phyloP scores from a whole-genome alignment of 345 rosid genomes.

The Anastatica hierochuntica region DNA sequence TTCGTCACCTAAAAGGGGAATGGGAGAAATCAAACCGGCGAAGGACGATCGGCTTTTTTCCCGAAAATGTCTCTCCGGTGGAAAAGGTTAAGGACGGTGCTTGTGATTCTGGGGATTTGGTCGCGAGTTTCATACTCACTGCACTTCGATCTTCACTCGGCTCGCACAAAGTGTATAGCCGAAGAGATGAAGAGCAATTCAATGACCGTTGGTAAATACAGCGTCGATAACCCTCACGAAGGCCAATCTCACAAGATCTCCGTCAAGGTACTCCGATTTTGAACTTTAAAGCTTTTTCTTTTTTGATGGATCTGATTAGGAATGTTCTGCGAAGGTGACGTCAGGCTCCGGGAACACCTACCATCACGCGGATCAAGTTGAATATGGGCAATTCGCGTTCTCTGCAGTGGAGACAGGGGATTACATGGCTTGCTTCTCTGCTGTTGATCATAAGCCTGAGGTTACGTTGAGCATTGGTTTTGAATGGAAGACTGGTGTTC shows the following conservation, averaged over 20 bases:
- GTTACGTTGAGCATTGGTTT: slow-evolving; percentile 51
- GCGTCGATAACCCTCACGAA: slow-evolving; percentile 60
- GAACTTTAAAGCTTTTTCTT: too few species aligned
- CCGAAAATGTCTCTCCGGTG: slow-evolving; percentile 20
- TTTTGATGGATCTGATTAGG: neutral
- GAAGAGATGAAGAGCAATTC: slow-evolving; percentile 82
- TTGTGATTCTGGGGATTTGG: slow-evolving; percentile 25
- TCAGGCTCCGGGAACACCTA: slow-evolving; percentile 56
- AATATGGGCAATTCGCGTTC: slow-evolving; percentile 79
- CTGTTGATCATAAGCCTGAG: slow-evolving; percentile 47
- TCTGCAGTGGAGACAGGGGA: slow-evolving; percentile 79
- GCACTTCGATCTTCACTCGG: slow-evolving; percentile 72
- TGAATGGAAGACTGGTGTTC: slow-evolving; percentile 85
- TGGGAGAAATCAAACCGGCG: too few species aligned
- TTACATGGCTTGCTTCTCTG: slow-evolving; percentile 75
- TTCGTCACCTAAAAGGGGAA: too few species aligned
- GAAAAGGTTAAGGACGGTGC: slow-evolving; percentile 5
- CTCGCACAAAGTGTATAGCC: slow-evolving; percentile 79
- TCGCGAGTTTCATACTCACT: slow-evolving; percentile 34
- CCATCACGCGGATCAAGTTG: slow-evolving; percentile 60
- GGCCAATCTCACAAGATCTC: slow-evolving; percentile 62
- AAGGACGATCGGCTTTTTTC: neutral
- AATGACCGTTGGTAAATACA: slow-evolving; percentile 89
- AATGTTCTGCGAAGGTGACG: slow-evolving; percentile 56
- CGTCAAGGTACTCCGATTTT: slow-evolving; percentile 43